Evolutionary conservation across 106 monocot species (phyloP), one percentile per base, ranked within the genome.

Genomic region (Dioscorea alata): DNA sequence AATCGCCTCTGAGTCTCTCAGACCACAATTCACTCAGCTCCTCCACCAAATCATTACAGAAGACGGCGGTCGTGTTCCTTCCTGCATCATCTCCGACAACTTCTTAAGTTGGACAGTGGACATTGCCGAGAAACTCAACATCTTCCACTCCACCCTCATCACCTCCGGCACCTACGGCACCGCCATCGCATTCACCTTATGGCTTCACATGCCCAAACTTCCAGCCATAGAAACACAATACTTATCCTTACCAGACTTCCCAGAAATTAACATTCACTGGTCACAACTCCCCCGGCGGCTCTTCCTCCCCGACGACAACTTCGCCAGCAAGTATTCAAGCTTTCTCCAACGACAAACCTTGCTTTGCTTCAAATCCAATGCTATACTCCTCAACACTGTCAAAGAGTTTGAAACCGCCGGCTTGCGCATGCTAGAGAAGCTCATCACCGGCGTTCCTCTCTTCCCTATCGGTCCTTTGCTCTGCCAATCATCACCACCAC

Each of bases 361-460:
- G 6, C 52, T 23, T 15, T 35, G 22, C 20, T 22, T 33, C 13
- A 14, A 60, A 1, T 66, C 82, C 25, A 63, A 73, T 23, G 72
- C 65, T n/a, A 14, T 78, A 24, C 63, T 86, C 2, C 62, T 72
- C 69, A 82, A 86, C 67, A 64, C 79, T 8, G 75, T 74, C 20
- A 79, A 79, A 67, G 82, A 79, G 67, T 12, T 82, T 13, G 86
- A 86, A 35, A 12, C 23, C 17, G 28, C 1, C 5, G 80, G 80
- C 31, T 6, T 79, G 8, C 25, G 7, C 51, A 51, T 51, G 51
- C 51, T 51, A 51, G 4, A 52, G 12, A 58, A 33, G 25, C 24
- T 15, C 17, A 16, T 50, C 22, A 48, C 8, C 0, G n/a, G 28
- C 28, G 3, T 64, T 20, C 70, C 70, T 7, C 32, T 75, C 17